phyloP scores from a whole-genome alignment of 176 grass and related monocot genomes.

The Microstegium vimineum region DNA sequence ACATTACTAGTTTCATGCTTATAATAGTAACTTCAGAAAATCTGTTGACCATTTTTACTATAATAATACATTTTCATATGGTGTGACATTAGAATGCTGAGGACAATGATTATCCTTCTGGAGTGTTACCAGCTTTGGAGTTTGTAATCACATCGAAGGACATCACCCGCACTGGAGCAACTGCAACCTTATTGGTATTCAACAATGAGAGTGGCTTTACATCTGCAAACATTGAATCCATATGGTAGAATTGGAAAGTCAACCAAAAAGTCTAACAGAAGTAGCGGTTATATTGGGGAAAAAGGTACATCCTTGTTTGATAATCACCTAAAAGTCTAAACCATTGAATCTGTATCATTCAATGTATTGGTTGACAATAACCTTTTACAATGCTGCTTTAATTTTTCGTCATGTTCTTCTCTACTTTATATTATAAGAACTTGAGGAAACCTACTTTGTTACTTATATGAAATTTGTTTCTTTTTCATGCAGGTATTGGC shows the following conservation, averaged over 20 bases:
- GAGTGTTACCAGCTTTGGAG: slow-evolving; percentile 43
- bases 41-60: background rate
- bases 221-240: slow-evolving; percentile 56
- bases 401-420: background rate
- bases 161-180: slow-evolving; percentile 41
- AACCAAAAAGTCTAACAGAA: slow-evolving; percentile 50
- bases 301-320: slow-evolving; percentile 41
- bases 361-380: background rate
- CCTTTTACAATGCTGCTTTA: background rate
- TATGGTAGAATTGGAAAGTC: slow-evolving; percentile 54
- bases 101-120: slow-evolving; percentile 59
- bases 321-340: background rate
- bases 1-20: background rate
- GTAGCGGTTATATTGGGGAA: slow-evolving; percentile 55
- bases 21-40: background rate
- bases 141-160: slow-evolving; percentile 57
- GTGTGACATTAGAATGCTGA: slow-evolving; percentile 50
- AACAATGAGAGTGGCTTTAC: slow-evolving; percentile 71
- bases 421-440: background rate
- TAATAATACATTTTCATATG: background rate
- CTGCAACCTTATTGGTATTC: slow-evolving; percentile 51
- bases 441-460: background rate
- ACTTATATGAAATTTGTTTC: background rate
- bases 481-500: slow-evolving; percentile 61
- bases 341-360: background rate